Evolutionary conservation across 495 filamentous ascomycete species (phyloP).

Genomic region (Penicillium ochrochloron): DNA sequence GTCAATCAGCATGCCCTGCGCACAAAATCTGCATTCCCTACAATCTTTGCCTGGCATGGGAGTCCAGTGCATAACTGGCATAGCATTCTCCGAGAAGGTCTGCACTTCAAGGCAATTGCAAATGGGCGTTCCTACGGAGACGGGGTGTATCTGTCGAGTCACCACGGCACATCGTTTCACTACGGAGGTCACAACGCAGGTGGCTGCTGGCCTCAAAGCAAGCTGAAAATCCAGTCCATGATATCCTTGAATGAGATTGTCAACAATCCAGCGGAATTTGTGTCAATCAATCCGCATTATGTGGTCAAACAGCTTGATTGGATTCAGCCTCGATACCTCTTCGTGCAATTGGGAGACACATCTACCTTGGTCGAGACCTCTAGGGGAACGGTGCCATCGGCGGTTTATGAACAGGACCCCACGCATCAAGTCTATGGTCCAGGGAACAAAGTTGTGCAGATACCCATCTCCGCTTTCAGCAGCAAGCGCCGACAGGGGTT

Average conservation of each 20-base stretch:
- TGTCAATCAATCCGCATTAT: conserved; percentile 57
- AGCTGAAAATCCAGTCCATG: conserved; percentile 58
- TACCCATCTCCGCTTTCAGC: conserved; percentile 57
- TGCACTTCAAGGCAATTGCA: conserved; percentile 66
- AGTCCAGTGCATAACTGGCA: conserved; percentile 84
- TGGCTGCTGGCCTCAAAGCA: conserved; percentile 66
- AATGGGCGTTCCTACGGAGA: conserved; percentile 77
- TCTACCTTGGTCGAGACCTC: neutral
- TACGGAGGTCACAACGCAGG: conserved; percentile 47
- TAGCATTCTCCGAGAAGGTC: conserved; percentile 80
- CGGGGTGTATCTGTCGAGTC: conserved; percentile 78
- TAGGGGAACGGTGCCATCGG: neutral
- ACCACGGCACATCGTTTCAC: conserved; percentile 58
- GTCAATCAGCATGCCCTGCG: conserved; percentile 54
- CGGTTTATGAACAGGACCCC: conserved; percentile 60
- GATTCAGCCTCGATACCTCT: conserved; percentile 91
- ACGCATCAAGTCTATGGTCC: conserved; percentile 46
- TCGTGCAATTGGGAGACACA: conserved; percentile 60
- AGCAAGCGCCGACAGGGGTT: conserved; percentile 35
- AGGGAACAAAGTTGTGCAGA: conserved; percentile 34
- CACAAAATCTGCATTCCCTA: conserved; percentile 56
- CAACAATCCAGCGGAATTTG: conserved; percentile 69
- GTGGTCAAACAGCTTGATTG: conserved; percentile 82
- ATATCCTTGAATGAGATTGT: conserved; percentile 90
- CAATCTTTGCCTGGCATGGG: conserved; percentile 85